These are phyloP conservation scores for Phytophthora lateralis DNA, from an alignment of 352 stramenopile genomes.

Conservation along the genomic window DNA sequence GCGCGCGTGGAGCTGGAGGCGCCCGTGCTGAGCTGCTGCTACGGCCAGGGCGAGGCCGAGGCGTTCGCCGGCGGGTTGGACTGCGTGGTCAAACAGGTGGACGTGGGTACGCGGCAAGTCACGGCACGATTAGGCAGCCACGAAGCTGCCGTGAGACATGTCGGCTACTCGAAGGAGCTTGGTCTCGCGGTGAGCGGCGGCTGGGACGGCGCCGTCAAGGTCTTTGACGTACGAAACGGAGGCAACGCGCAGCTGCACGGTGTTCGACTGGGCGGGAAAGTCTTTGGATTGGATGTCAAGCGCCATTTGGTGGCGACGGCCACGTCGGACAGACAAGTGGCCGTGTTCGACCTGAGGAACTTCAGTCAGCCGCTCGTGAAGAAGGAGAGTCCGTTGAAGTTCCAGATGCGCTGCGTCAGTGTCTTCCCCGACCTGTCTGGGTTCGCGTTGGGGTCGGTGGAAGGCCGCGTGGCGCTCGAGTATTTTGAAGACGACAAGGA, in stretches of 20 bases:
- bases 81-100: constrained; percentile 60
- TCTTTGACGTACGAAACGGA: constrained; percentile 74
- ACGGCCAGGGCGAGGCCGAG: constrained; percentile 59
- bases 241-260: constrained; percentile 56
- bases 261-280: constrained; percentile 51
- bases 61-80: constrained; percentile 81
- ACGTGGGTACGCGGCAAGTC: constrained; percentile 52
- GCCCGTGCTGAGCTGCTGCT: constrained; percentile 73
- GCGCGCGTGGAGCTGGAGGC: constrained; percentile 72
- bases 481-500: constrained; percentile 83
- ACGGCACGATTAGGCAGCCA: constrained; percentile 45
- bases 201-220: constrained; percentile 69
- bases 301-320: constrained; percentile 65
- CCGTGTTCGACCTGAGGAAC: constrained; percentile 87
- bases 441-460: constrained; percentile 94
- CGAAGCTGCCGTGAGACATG: constrained; percentile 52
- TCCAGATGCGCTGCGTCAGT: constrained; percentile 91
- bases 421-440: constrained; percentile 75
- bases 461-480: constrained; percentile 96
- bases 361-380: constrained; percentile 61
- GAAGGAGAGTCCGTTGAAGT: constrained; percentile 87
- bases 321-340: constrained; percentile 59
- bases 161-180: constrained; percentile 65
- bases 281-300: constrained; percentile 70
- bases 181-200: constrained; percentile 62